These are phyloP conservation scores for Wallemia mellicola DNA, from an alignment of 1,284 basidiomycete species.

Conservation along the genomic window DNA sequence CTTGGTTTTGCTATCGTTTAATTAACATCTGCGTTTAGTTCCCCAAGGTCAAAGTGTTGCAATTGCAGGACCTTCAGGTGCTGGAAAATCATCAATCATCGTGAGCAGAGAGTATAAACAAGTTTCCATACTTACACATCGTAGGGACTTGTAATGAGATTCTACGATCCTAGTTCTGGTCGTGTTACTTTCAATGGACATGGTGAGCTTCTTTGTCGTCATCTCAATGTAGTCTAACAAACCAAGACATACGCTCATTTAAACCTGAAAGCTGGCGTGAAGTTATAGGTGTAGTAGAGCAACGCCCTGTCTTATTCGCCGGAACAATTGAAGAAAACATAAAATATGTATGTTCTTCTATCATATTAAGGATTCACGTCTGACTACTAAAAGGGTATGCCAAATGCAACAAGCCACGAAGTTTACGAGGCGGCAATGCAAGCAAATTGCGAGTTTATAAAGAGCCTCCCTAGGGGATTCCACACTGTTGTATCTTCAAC, in stretches of 20 bases:
- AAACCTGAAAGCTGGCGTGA: slow-evolving; percentile 54
- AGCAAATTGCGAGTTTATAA: slow-evolving; percentile 88
- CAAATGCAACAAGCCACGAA: slow-evolving; percentile 38
- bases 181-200: slow-evolving; percentile 55
- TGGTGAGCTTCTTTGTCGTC: slow-evolving; percentile 22
- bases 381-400: slow-evolving; percentile 22
- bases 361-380: background rate
- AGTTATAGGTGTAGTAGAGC: slow-evolving; percentile 62
- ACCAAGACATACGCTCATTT: slow-evolving; percentile 48
- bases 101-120: background rate
- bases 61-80: background rate
- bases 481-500: slow-evolving; percentile 25
- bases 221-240: background rate
- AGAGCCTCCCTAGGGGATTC: slow-evolving; percentile 59
- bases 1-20: too few species aligned
- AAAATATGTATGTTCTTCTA: slow-evolving; percentile 23
- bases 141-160: slow-evolving; percentile 63
- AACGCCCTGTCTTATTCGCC: slow-evolving; percentile 47
- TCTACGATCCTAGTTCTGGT: slow-evolving; percentile 68
- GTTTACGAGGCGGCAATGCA: slow-evolving; percentile 62
- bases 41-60: background rate
- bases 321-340: slow-evolving; percentile 83
- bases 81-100: slow-evolving; percentile 1
- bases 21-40: too few species aligned
- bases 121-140: slow-evolving; percentile 25